Conservation (phyloP, 2,329 filamentous ascomycete species). For the Trichoderma harzianum region DNA sequence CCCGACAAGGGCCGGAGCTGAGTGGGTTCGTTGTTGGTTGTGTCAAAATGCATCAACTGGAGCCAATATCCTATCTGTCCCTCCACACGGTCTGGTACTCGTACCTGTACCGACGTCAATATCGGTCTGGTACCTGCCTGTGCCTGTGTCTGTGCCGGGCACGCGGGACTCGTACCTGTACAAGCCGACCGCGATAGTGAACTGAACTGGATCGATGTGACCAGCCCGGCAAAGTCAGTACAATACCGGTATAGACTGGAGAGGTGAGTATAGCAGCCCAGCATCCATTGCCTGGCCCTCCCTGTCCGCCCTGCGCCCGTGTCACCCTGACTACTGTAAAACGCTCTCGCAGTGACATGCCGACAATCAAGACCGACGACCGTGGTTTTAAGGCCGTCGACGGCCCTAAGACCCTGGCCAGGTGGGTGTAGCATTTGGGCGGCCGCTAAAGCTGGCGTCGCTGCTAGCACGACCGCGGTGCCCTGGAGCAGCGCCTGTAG, state of each 20-base stretch:
- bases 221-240: background rate
- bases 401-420: slow-evolving; percentile 1
- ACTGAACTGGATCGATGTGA: background rate
- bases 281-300: background rate
- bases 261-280: background rate
- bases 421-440: slow-evolving; percentile 5
- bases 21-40: background rate
- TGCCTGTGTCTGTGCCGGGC: background rate
- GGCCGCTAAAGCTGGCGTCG: slow-evolving; percentile 11
- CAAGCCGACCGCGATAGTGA: background rate
- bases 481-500: background rate
- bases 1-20: background rate
- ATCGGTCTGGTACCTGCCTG: background rate
- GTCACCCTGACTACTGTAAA: slow-evolving; percentile 1
- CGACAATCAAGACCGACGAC: slow-evolving; percentile 9
- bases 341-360: slow-evolving; percentile 12
- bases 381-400: slow-evolving; percentile 1
- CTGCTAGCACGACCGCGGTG: background rate
- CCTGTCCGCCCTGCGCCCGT: slow-evolving; percentile 5
- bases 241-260: background rate
- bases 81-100: background rate
- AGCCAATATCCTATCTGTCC: background rate
- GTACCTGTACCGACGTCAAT: background rate
- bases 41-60: background rate
- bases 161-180: background rate